Evolutionary conservation across 179 eudicot species (phyloP).

Genomic region (Sideroxylon spinosum): DNA sequence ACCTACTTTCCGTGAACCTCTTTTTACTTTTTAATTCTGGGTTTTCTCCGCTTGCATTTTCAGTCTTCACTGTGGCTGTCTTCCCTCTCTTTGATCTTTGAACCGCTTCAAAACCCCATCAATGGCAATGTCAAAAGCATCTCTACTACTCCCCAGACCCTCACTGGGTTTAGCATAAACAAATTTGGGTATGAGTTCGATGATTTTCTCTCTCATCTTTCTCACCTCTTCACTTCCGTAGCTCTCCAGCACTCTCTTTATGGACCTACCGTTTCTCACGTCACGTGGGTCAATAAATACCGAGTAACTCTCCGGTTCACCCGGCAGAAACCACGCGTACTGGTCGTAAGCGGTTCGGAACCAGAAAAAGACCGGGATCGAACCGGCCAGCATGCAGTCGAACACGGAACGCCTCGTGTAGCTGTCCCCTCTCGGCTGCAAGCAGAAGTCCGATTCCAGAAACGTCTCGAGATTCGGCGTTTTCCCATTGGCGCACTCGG

Average conservation of each 20-base stretch:
- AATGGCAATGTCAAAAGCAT: slow-evolving; percentile 52
- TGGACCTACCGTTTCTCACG: slow-evolving; percentile 34
- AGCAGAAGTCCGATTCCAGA: slow-evolving; percentile 39
- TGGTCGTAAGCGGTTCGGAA: slow-evolving; percentile 42
- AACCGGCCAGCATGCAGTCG: slow-evolving; percentile 55
- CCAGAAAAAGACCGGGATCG: slow-evolving; percentile 55
- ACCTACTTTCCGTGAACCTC: not conserved
- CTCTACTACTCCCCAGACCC: slow-evolving; percentile 26
- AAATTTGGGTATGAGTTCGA: slow-evolving; percentile 39
- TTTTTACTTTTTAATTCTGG: not conserved
- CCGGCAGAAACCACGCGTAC: slow-evolving; percentile 52
- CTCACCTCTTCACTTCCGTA: slow-evolving; percentile 30
- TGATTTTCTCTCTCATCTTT: slow-evolving; percentile 47
- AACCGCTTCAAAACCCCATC: slow-evolving; percentile 44
- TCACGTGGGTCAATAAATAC: slow-evolving; percentile 42
- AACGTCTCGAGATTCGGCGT: slow-evolving; percentile 27
- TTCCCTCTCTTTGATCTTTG: slow-evolving; percentile 27
- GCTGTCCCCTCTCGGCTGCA: slow-evolving; percentile 58
- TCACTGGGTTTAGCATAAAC: slow-evolving; percentile 29
- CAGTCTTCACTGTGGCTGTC: no score
- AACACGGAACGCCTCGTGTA: slow-evolving; percentile 45
- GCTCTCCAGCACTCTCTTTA: slow-evolving; percentile 32
- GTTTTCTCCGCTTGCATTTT: no score
- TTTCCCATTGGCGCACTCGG: slow-evolving; percentile 28
- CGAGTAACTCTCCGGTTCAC: slow-evolving; percentile 45